Conservation (phyloP, 2,329 filamentous ascomycete genomes). For the Epicoccum nigrum region DNA sequence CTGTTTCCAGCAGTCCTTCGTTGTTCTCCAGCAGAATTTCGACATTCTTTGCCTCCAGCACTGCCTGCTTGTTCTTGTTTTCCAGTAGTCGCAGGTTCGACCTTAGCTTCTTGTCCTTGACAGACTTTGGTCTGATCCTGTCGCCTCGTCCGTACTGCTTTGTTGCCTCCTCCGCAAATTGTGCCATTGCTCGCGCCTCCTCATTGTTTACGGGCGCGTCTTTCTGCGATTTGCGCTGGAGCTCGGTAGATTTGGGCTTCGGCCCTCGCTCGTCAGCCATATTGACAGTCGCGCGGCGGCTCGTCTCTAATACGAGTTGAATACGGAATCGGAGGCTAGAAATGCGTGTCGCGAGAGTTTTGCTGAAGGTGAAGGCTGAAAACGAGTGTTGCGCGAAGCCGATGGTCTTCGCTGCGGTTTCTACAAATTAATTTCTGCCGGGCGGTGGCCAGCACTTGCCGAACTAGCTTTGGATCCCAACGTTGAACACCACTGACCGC, state of each 20-base stretch:
- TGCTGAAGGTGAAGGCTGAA: not conserved
- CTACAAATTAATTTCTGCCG: conserved; percentile 19
- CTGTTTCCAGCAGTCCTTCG: conserved; percentile 83
- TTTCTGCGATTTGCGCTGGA: conserved; percentile 31
- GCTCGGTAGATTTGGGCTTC: conserved; percentile 18
- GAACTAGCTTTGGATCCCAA: no score
- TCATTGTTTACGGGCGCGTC: conserved; percentile 31
- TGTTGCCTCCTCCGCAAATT: conserved; percentile 60
- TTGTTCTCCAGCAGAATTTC: conserved; percentile 92
- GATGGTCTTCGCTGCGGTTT: not conserved
- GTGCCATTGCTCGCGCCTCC: conserved; percentile 37
- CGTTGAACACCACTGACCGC: no score
- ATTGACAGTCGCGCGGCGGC: not conserved
- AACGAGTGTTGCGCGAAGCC: conserved; percentile 1
- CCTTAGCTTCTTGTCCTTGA: conserved; percentile 90
- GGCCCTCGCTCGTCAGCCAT: conserved; percentile 34
- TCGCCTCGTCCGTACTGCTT: conserved; percentile 84
- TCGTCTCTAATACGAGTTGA: not conserved
- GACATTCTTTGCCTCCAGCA: conserved; percentile 87
- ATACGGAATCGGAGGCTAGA: no score
- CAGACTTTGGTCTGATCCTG: conserved; percentile 71
- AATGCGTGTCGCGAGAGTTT: not conserved
- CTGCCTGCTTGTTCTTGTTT: conserved; percentile 78
- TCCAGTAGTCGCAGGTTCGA: conserved; percentile 80
- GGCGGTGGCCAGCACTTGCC: conserved; percentile 13